Evolutionary conservation across 1,284 basidiomycete species (phyloP).

Genomic region (Amylostereum areolatum): DNA sequence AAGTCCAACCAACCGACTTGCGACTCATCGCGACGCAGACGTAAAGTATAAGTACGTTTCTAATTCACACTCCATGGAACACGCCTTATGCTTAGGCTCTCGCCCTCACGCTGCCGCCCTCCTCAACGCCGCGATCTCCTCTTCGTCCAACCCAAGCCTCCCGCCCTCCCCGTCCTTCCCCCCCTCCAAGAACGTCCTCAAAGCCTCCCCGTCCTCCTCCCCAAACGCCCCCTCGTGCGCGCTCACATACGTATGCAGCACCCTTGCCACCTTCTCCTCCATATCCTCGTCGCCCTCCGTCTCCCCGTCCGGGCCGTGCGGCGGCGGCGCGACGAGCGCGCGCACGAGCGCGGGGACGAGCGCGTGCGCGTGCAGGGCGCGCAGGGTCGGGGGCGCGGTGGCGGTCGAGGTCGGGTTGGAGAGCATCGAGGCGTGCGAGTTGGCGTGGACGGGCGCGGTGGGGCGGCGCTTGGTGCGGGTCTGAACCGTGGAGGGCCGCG

Average conservation of each 20-base stretch:
- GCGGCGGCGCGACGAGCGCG: constrained; percentile 46
- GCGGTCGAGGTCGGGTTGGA: constrained; percentile 40
- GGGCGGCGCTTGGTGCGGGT: constrained; percentile 13
- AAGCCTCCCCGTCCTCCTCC: constrained; percentile 31
- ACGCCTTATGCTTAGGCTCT: too few relatives aligned
- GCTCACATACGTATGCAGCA: constrained; percentile 51
- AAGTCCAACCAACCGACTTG: too few relatives aligned
- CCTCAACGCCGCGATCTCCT: constrained; percentile 1
- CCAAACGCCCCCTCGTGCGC: constrained; percentile 37
- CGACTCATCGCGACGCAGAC: too few relatives aligned
- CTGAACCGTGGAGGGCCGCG: constrained; percentile 12
- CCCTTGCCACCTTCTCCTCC: constrained; percentile 68
- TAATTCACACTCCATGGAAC: too few relatives aligned
- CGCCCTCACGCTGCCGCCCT: too few relatives aligned
- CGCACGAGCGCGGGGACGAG: constrained; percentile 37
- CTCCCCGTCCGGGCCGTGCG: constrained; percentile 68
- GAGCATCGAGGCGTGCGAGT: constrained; percentile 62
- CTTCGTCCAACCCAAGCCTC: constrained; percentile 17
- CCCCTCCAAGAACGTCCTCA: constrained; percentile 29
- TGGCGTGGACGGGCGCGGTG: constrained; percentile 46
- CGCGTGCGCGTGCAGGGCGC: constrained; percentile 42
- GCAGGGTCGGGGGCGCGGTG: constrained; percentile 42
- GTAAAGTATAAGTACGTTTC: too few relatives aligned
- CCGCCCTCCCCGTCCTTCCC: constrained; percentile 15
- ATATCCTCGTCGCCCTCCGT: constrained; percentile 68